These are phyloP conservation scores for Talaromyces sp. DNA, from an alignment of 2,329 filamentous ascomycete genomes.

Conservation along the genomic window DNA sequence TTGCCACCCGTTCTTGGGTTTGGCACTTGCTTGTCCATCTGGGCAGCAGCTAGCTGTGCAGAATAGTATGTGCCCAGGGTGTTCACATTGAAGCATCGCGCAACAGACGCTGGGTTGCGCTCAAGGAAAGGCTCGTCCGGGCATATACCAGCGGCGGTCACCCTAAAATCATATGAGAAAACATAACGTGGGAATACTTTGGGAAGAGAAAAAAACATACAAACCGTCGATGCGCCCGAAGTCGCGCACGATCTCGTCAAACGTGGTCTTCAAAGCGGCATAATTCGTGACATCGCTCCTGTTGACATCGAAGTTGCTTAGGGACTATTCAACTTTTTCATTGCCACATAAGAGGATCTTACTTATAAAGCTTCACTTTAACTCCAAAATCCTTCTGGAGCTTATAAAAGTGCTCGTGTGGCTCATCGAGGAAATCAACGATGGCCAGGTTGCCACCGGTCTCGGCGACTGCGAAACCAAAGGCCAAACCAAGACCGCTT, in stretches of 20 bases:
- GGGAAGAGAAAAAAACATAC: background rate
- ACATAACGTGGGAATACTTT: conserved; percentile 29
- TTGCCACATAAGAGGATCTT: background rate
- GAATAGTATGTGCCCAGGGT: conserved; percentile 42
- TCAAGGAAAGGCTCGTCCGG: conserved; percentile 42
- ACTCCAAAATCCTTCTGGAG: conserved; percentile 40
- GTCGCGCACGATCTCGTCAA: background rate
- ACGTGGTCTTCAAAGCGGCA: conserved; percentile 19
- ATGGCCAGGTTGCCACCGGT: conserved; percentile 43
- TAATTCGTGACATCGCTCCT: conserved; percentile 32
- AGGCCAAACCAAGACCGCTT: conserved; percentile 42
- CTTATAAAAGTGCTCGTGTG: conserved; percentile 30
- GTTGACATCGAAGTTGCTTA: background rate
- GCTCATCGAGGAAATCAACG: conserved; percentile 43
- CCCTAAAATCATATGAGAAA: conserved; percentile 17
- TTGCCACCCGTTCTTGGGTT: conserved; percentile 40
- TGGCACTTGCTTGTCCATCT: conserved; percentile 39
- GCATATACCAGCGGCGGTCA: conserved; percentile 44
- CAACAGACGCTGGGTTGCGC: conserved; percentile 36
- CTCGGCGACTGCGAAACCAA: conserved; percentile 42
- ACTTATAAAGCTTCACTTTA: conserved; percentile 38
- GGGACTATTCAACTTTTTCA: too few species aligned
- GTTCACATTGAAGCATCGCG: conserved; percentile 30
- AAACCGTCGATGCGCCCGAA: conserved; percentile 2
- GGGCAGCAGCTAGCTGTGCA: conserved; percentile 45